Percentiles rank a stretch among this genome's conserved stretches.
Evolutionary conservation across 2,329 filamentous ascomycete species (phyloP).

Genomic region (Berkeleyomyces basicola): DNA sequence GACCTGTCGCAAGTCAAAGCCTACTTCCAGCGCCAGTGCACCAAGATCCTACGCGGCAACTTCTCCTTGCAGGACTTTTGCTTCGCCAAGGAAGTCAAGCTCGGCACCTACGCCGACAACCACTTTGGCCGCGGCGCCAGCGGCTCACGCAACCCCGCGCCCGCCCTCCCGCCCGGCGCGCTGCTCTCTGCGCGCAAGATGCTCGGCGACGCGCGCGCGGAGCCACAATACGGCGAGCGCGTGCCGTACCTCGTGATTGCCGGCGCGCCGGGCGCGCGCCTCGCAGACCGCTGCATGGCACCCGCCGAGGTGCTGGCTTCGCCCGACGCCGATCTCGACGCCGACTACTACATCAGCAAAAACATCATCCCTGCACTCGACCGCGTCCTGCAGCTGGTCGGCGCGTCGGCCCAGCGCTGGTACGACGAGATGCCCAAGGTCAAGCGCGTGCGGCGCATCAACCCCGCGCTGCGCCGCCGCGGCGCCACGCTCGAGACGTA

Average conservation of each 20-base stretch:
- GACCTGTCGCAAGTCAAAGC: slow-evolving; percentile 77
- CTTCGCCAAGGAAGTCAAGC: slow-evolving; percentile 79
- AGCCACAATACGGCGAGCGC: slow-evolving; percentile 89
- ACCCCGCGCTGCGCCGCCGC: slow-evolving; percentile 12
- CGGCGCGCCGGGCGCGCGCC: slow-evolving; percentile 66
- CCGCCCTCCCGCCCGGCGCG: slow-evolving; percentile 64
- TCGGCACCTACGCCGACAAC: slow-evolving; percentile 52
- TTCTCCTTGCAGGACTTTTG: slow-evolving; percentile 92
- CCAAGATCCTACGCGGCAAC: slow-evolving; percentile 77
- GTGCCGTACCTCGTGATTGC: slow-evolving; percentile 89
- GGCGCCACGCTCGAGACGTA: slow-evolving; percentile 71
- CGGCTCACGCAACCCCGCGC: background rate
- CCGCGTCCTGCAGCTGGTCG: slow-evolving; percentile 90
- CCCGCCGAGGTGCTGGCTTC: slow-evolving; percentile 68
- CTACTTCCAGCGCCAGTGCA: slow-evolving; percentile 81
- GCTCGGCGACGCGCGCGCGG: slow-evolving; percentile 68
- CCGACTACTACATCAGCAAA: slow-evolving; percentile 93
- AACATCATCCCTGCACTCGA: slow-evolving; percentile 90
- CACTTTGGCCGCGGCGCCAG: slow-evolving; percentile 39
- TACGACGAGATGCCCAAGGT: slow-evolving; percentile 95
- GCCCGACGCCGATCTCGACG: slow-evolving; percentile 65
- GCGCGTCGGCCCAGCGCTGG: slow-evolving; percentile 79
- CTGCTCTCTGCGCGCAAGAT: slow-evolving; percentile 75
- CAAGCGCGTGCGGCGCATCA: slow-evolving; percentile 42
- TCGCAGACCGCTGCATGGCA: slow-evolving; percentile 79